Base-by-base conservation (phyloP, 352 stramenopile species). In the Hyaloperonospora brassicae region DNA sequence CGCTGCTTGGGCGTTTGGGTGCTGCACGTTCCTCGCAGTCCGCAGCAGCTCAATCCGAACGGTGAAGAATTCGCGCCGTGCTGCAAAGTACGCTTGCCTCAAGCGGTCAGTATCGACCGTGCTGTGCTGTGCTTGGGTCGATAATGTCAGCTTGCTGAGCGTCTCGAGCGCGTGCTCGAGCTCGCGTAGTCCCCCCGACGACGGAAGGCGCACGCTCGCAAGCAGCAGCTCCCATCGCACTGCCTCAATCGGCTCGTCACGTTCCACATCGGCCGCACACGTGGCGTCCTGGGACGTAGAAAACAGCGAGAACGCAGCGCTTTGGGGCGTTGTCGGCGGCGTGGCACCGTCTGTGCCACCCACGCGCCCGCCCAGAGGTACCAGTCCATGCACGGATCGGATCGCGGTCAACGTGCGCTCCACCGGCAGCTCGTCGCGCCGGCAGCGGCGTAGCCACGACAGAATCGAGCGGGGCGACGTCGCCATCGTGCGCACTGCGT, bases 31-130 rank as follows among this genome's bases (percentile, higher is more conserved):
- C 21, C 59, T 48, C 0, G 68, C 73, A 8, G 61, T 48, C 3
- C 72, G 70, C 36, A 89, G 50, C 38, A 89, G 61, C 60, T 82
- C 73, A 13, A 86, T 72, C 23, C 78, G 67, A 35, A 80, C 76
- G 17, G 62, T 52, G 25, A 86, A 86, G 45, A 74, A 89, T 6
- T 55, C 61, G 0, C 67, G 59, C 22, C 78, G 70, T 34, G 62
- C 58, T 0, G 58, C 41, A 52, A 79, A 86, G 57, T 76, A 83
- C 23, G 53, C 47, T 1, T 27, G 46, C 5, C 66, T 66, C 10
- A 81, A 51, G 0, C n/a, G 31, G 1, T 67, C 50, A 6, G 75
- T 59, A 23, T 61, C 17, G 5, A 64, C 60, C 42, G 55, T 62
- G 30, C 60, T 39, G 55, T 62, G 25, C 58, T 71, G 27, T 53